These are phyloP conservation scores for Aspergillus caelatus DNA, from an alignment of 2,329 filamentous ascomycete genomes.

Conservation along the genomic window DNA sequence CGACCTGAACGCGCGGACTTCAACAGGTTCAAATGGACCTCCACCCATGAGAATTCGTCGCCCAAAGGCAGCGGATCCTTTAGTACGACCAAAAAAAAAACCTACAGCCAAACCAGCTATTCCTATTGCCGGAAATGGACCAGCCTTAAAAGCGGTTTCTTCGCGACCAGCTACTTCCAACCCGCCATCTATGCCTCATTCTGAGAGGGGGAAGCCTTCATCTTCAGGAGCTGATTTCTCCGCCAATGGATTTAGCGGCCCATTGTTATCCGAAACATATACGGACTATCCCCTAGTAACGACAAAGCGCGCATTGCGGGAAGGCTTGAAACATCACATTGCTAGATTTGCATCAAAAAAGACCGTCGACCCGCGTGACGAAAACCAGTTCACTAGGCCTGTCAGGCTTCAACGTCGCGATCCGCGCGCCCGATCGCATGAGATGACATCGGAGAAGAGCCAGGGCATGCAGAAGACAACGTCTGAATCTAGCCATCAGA, in stretches of 20 bases:
- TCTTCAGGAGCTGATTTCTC: constrained; percentile 34
- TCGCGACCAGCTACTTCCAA: constrained; percentile 24
- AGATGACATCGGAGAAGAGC: constrained; percentile 56
- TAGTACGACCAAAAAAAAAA: constrained; percentile 63
- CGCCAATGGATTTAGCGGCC: constrained; percentile 47
- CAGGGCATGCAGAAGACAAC: constrained; percentile 42
- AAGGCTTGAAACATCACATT: constrained; percentile 82
- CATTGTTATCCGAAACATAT: constrained; percentile 43
- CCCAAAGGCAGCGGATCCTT: constrained; percentile 60
- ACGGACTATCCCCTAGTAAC: constrained; percentile 73
- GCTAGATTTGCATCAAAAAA: constrained; percentile 75
- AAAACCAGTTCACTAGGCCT: constrained; percentile 81
- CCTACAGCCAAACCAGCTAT: constrained; percentile 30
- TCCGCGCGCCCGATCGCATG: constrained; percentile 63
- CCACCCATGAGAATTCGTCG: constrained; percentile 50
- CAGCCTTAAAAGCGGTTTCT: constrained; percentile 29
- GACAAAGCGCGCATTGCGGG: constrained; percentile 77
- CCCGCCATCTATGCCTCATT: constrained; percentile 20
- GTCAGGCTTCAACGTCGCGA: constrained; percentile 89
- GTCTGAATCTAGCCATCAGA: constrained; percentile 44
- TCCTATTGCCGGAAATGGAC: constrained; percentile 25
- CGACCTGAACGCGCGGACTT: constrained; percentile 50
- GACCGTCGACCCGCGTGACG: constrained; percentile 69
- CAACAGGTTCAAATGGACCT: constrained; percentile 51
- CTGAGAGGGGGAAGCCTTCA: constrained; percentile 24